A percentile compares a stretch with the other conserved stretches of the same genome.
Conservation (phyloP, 805 yeast genomes). For the Metschnikowia cerradonensis region DNA sequence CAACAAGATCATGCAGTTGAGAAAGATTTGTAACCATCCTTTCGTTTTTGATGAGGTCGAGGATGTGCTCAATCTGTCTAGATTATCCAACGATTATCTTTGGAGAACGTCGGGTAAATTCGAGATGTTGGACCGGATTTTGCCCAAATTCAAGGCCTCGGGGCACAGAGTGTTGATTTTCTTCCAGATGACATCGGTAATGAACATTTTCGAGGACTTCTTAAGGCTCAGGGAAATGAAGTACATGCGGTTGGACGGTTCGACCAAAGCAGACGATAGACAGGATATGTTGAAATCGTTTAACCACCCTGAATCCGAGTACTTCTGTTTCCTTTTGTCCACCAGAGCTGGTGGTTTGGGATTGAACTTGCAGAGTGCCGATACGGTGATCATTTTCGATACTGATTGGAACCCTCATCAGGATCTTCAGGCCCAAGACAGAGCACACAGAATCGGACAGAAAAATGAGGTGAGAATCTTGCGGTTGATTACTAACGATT, state of each 20-base stretch:
- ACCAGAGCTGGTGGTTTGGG: conserved; percentile 92
- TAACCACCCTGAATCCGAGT: conserved; percentile 72
- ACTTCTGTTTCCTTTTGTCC: conserved; percentile 72
- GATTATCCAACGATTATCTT: conserved; percentile 58
- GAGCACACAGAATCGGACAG: conserved; percentile 89
- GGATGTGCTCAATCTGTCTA: conserved; percentile 58
- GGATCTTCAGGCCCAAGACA: conserved; percentile 85
- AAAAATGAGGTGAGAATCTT: conserved; percentile 82
- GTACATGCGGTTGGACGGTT: conserved; percentile 76
- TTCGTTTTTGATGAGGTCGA: conserved; percentile 84
- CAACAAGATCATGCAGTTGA: conserved; percentile 79
- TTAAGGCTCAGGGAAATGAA: conserved; percentile 62
- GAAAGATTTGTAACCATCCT: conserved; percentile 85
- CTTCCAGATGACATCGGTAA: conserved; percentile 86
- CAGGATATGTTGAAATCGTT: conserved; percentile 67
- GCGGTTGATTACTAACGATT: conserved; percentile 74
- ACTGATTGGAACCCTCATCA: conserved; percentile 93
- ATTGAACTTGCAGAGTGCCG: conserved; percentile 81
- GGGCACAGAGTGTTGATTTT: conserved; percentile 80
- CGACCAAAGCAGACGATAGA: conserved; percentile 82
- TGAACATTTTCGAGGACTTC: conserved; percentile 88
- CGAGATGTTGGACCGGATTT: conserved; percentile 68
- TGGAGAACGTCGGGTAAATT: conserved; percentile 82
- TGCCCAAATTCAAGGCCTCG: conserved; percentile 69
- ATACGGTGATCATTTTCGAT: conserved; percentile 80